Evolutionary conservation across 2,329 filamentous ascomycete genomes (phyloP), one percentile per base, ranked within the genome.

Genomic region (Colletotrichum sp.): DNA sequence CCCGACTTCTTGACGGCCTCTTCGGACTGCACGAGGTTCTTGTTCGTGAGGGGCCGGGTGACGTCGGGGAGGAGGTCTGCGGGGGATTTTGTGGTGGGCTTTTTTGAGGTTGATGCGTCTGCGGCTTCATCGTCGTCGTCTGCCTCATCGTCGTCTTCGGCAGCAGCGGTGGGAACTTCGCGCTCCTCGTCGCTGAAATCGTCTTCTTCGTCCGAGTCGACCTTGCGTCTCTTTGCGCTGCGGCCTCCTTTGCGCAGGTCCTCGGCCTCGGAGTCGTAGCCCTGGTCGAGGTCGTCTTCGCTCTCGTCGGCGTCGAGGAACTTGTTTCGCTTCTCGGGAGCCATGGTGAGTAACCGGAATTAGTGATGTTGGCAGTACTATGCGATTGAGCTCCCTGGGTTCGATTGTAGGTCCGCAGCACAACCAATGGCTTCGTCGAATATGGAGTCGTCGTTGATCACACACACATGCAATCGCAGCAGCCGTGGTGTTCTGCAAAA

Each of bases 1-100:
- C 95, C 95, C 0, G 94, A 95, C 82, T 93, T 94, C 79, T 91
- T 92, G 76, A 94, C 89, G 26, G 92, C 92, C 44, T 90, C 90
- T 77, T 92, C 91, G 13, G 92, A 90, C 7, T 89, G 88, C 52
- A 93, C 90, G 65, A 95, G 90, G 81, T 95, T 94, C 86, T 94
- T 93, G 82, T 93, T 92, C 57, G 90, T 88, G 75, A 94, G 85
- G 55, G 90, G 87, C 78, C 88, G 90, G 68, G 90, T 87, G 71
- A 90, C 82, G 77, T 88, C 88, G 16, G 89, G 87, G 4, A 91
- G 82, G 21, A 81, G 80, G n/a, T 26, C 57, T 32, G 24, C 16
- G 55, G 52, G 7, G 24, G 30, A n/a, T 30, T 57, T 13, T 24
- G 63, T 12, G 44, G 75, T 79, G 76, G 80, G 81, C 77, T 81